Evolutionary conservation across 345 rosid genomes (phyloP), one percentile per base, ranked within the genome.

Genomic region (Syzygium grande): DNA sequence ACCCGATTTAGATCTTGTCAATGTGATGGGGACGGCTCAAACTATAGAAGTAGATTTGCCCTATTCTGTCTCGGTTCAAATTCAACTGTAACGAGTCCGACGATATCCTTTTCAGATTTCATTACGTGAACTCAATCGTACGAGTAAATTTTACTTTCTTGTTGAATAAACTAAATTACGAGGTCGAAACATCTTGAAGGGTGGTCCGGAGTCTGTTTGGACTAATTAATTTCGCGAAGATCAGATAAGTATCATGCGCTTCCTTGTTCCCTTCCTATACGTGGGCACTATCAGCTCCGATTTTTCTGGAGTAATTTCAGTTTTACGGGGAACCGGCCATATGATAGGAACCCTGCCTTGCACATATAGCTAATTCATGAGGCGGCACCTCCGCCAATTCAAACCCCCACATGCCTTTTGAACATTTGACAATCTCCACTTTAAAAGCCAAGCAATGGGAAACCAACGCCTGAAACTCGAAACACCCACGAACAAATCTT

Each of bases 311-410:
- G 46, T 19, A 34, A 73, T 34, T 34, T 73, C 46, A 73, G 49
- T 73, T 34, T 34, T 0, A 5, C 46, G 80, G 49, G 80, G 49
- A 73, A 73, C 80, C 4, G 80, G 80, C 25, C 49, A 19, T 34
- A 73, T 73, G 80, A 73, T 19, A 38, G 80, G 19, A 34, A 34
- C 80, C 14, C 49, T 73, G 25, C 80, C 80, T 68, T 73, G 80
- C 25, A 22, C 80, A 2, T 34, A 10, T 1, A 9, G 80, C 80
- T 17, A 73, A 73, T 84, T 87, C 52, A 59, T 77, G 86, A 86
- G 92, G 92, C 91, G 84, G 88, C 93, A 88, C 38, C 80, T 61
- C 88, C 84, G 30, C 38, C 49, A 61, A 84, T 55, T 61, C 85
- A 88, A 53, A 23, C 51, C 30, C 46, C 87, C 88, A 30, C 87